Conservation (phyloP, 305 asterid genomes). For the Fraxinus baroniana region DNA sequence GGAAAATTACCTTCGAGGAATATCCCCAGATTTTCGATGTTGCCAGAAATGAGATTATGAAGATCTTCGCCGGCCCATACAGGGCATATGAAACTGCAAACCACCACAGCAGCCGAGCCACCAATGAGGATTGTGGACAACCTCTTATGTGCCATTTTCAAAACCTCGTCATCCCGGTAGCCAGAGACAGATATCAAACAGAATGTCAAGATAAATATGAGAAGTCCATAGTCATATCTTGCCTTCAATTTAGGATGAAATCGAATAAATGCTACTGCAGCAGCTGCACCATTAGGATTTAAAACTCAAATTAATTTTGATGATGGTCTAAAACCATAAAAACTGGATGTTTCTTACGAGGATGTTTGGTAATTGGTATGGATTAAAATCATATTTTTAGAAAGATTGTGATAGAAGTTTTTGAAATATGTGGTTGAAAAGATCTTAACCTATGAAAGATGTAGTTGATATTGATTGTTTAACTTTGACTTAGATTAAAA, state of each 20-base stretch:
- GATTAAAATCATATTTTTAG: too few species aligned
- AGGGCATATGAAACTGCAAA: constrained; percentile 42
- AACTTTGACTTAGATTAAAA: too few species aligned
- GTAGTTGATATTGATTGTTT: too few species aligned
- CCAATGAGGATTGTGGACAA: constrained; percentile 51
- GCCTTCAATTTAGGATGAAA: constrained; percentile 51
- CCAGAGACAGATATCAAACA: constrained; percentile 50
- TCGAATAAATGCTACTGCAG: constrained; percentile 34
- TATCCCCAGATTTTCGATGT: constrained; percentile 39
- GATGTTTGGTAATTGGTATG: too few species aligned
- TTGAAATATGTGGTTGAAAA: too few species aligned
- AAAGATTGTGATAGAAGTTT: too few species aligned
- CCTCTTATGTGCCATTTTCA: constrained; percentile 40
- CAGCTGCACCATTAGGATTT: constrained; percentile 35
- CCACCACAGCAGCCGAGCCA: constrained; percentile 29
- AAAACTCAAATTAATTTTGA: not conserved
- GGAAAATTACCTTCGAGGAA: constrained; percentile 44
- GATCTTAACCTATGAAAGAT: too few species aligned
- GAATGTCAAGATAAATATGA: constrained; percentile 55
- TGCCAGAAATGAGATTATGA: constrained; percentile 44
- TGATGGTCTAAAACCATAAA: not conserved
- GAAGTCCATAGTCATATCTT: constrained; percentile 53
- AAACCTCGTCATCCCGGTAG: constrained; percentile 39
- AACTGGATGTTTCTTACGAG: too few species aligned
- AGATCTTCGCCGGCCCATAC: constrained; percentile 70